These are phyloP conservation scores for Picea mariana DNA, from an alignment of 83 land plant species.

Conservation along the genomic window DNA sequence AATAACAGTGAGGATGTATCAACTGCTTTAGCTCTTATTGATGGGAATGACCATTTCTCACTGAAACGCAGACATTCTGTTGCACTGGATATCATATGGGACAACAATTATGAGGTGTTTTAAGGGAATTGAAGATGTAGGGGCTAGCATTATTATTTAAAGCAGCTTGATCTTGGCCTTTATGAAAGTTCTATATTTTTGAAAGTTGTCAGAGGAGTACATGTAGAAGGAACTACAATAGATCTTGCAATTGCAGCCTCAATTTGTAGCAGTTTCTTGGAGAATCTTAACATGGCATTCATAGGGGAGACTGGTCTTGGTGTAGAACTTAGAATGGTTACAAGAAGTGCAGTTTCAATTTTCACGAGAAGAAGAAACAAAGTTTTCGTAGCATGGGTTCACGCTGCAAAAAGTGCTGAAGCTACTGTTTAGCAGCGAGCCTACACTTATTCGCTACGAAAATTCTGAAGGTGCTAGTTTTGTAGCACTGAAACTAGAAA, in stretches of 20 bases:
- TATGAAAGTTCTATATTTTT: slow-evolving; percentile 25
- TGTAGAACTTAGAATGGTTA: slow-evolving; percentile 84
- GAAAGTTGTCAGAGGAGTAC: slow-evolving; percentile 86
- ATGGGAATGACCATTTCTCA: slow-evolving; percentile 74
- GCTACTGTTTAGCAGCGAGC: too few species aligned
- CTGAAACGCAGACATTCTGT: slow-evolving; percentile 80
- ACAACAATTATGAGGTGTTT: too few species aligned
- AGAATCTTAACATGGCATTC: slow-evolving; percentile 67
- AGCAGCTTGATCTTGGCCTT: too few species aligned
- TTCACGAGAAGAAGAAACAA: too few species aligned
- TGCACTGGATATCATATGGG: not conserved
- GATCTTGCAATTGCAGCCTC: slow-evolving; percentile 94
- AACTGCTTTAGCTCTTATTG: slow-evolving; percentile 85
- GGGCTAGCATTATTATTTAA: slow-evolving; percentile 21
- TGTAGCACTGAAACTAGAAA: too few species aligned
- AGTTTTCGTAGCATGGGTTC: too few species aligned
- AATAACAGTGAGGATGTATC: slow-evolving; percentile 42
- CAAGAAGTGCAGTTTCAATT: too few species aligned
- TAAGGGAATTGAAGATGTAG: slow-evolving; percentile 21
- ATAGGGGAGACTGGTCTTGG: slow-evolving; percentile 95
- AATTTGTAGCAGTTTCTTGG: slow-evolving; percentile 91
- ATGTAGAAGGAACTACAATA: slow-evolving; percentile 77
- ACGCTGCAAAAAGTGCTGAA: too few species aligned
- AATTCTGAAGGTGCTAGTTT: too few species aligned
- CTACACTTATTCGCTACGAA: too few species aligned